Percentiles rank a stretch among this genome's conserved stretches.
These are phyloP conservation scores for Lizanozyma gosingica DNA, from an alignment of 1,139 yeast species.

Conservation along the genomic window DNA sequence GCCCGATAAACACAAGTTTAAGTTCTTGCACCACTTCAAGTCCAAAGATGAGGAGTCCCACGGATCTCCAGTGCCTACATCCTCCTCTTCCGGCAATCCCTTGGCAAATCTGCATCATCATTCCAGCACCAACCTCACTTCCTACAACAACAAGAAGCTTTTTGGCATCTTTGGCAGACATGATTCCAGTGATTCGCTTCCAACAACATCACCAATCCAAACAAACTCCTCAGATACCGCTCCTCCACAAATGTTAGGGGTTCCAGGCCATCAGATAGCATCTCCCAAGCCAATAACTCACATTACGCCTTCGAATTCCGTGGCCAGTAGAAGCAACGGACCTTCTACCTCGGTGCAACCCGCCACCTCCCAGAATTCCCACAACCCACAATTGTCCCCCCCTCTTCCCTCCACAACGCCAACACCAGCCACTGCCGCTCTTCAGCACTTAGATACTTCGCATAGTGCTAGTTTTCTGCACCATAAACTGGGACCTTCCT, in stretches of 20 bases:
- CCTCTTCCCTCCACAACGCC: background rate
- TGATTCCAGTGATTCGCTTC: conserved; percentile 2
- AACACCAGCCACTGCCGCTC: background rate
- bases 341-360: background rate
- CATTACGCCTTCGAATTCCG: background rate
- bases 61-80: no score
- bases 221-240: conserved; percentile 1
- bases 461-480: background rate
- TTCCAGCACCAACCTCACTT: conserved; percentile 2
- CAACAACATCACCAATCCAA: conserved; percentile 1
- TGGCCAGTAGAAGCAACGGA: background rate
- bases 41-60: conserved; percentile 2
- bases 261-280: background rate
- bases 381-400: background rate
- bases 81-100: conserved; percentile 4
- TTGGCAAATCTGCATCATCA: background rate
- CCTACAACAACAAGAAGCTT: background rate
- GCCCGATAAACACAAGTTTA: conserved; percentile 42
- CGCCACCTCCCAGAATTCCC: background rate
- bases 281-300: background rate
- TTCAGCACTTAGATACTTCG: background rate
- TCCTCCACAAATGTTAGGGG: background rate
- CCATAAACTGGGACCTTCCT: background rate
- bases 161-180: conserved; percentile 2
- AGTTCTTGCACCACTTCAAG: conserved; percentile 29